phyloP scores from a whole-genome alignment of 2,329 filamentous ascomycete species.

The Botryotinia narcissicola region DNA sequence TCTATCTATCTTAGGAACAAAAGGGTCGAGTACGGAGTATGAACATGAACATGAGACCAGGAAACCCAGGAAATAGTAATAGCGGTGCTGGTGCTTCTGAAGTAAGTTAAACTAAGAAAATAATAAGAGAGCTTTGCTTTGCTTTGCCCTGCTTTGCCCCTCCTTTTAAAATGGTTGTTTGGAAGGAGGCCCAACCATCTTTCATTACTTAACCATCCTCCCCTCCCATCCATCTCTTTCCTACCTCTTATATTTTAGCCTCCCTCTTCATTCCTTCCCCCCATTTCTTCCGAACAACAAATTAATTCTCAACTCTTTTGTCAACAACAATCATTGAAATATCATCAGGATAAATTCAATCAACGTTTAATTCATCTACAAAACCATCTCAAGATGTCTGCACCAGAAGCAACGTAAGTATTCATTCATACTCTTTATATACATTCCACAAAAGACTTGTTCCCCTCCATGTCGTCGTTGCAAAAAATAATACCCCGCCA shows the following conservation, averaged over 20 bases:
- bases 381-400: conserved; percentile 33
- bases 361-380: conserved; percentile 19
- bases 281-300: conserved; percentile 1
- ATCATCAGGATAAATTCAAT: conserved; percentile 19
- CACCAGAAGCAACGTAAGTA: conserved; percentile 60
- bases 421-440: conserved; percentile 34
- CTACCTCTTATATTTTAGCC: neutral
- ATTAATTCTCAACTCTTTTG: neutral
- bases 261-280: neutral
- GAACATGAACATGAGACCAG: conserved; percentile 5
- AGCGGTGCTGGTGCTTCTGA: neutral
- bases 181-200: neutral
- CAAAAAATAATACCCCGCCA: conserved; percentile 16
- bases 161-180: neutral
- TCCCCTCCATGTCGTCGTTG: neutral
- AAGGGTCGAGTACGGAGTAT: neutral
- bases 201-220: neutral
- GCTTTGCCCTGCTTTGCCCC: neutral
- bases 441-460: neutral
- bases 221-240: neutral
- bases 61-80: neutral
- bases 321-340: conserved; percentile 16
- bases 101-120: conserved; percentile 10
- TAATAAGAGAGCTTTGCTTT: neutral
- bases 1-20: neutral